A percentile compares a stretch with the other conserved stretches of the same genome.
Conservation (phyloP, 805 yeast genomes). For the Lachancea nothofagi region DNA sequence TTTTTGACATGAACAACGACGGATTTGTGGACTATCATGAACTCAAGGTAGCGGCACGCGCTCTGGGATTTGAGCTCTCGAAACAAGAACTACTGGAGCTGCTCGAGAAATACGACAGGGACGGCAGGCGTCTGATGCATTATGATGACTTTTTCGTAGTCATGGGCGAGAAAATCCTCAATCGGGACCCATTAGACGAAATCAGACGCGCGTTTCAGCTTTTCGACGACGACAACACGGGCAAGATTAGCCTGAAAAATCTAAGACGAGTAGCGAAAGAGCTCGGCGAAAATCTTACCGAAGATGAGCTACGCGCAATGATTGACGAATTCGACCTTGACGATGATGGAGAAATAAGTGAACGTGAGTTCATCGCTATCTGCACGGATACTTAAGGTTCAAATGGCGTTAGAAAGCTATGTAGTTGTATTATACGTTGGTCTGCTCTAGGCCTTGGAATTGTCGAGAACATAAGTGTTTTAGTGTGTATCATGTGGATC, state of each 20-base stretch:
- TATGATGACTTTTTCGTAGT: conserved; percentile 70
- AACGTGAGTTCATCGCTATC: conserved; percentile 83
- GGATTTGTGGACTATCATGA: conserved; percentile 90
- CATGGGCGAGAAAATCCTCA: conserved; percentile 76
- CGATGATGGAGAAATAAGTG: conserved; percentile 91
- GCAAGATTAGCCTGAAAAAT: conserved; percentile 75
- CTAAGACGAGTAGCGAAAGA: conserved; percentile 87
- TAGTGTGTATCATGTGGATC: too few relatives aligned
- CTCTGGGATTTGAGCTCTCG: conserved; percentile 81
- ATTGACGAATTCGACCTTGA: conserved; percentile 95
- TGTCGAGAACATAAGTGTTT: too few relatives aligned
- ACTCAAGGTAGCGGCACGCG: conserved; percentile 86
- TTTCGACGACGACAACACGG: conserved; percentile 84
- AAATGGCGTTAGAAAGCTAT: background rate
- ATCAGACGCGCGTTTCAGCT: conserved; percentile 81
- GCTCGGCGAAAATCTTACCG: conserved; percentile 84
- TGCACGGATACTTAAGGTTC: conserved; percentile 58
- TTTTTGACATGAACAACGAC: conserved; percentile 90
- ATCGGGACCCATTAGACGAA: conserved; percentile 91
- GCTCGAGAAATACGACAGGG: conserved; percentile 76
- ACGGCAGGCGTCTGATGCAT: conserved; percentile 63
- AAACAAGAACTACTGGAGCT: conserved; percentile 70
- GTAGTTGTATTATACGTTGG: conserved; percentile 1
- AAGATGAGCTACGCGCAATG: conserved; percentile 93
- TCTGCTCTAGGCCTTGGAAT: background rate